Base-by-base conservation (phyloP, 2,329 filamentous ascomycete species). In the Cytospora leucostoma region DNA sequence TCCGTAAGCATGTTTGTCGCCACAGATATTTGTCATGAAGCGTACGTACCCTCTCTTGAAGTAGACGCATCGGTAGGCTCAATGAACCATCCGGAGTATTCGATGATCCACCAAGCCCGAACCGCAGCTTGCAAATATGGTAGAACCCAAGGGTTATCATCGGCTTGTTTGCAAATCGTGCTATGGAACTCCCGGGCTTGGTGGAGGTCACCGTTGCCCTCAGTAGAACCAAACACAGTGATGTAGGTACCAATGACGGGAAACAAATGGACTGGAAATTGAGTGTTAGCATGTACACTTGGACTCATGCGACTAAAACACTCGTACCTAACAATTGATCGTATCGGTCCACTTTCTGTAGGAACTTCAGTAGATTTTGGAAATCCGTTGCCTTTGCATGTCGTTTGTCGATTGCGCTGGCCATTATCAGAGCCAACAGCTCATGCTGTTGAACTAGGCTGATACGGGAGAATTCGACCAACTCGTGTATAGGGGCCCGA, bases 391-490 rank as follows among this genome's bases (percentile, higher is more conserved):
- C 77, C 52, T 84, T 85, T 2, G 88, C 88, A 69, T 90, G 88
- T 60, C 88, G 86, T 67, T 87, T 89, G 70, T 93, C 92, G 66
- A 97, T 85, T 61, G 95, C 84, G 65, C 90, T 88, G 66, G 87
- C 88, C 58, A 96, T 78, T 59, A 97, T 90, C n/a, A 92, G 84
- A 13, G 89, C 88, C 17, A 99, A 80, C 17, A 90, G 86, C 73
- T 99, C 94, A 73, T 99, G 96, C 74, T 99, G 94, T 71, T 92
- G 88, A 27, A 89, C 86, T 58, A 99, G 82, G 71, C 92, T 96
- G 68, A 86, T 80, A 52, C 89, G 87, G 70, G 96, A 91, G 70
- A 91, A 91, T 69, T 93, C 88, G 66, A 96, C 84, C 4, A 89
- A 89, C 72, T 96, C 91, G 68, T 89, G 82, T 68, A 93, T 90